Percentiles rank a stretch among this genome's conserved stretches.
These are phyloP conservation scores for Pelargonium citronellum DNA, from an alignment of 441 rosid genomes.

Conservation along the genomic window DNA sequence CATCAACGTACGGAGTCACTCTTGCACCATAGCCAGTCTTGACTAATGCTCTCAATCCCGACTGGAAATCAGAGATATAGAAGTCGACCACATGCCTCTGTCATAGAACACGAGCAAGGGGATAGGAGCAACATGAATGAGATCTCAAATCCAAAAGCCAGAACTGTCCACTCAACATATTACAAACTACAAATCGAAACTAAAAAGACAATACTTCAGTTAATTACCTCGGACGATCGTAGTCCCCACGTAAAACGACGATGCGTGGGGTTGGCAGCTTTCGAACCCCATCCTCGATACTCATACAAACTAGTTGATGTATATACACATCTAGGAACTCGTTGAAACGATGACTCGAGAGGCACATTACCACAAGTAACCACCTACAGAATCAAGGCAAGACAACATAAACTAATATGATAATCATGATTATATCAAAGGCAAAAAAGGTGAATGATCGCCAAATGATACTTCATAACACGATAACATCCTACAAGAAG, in stretches of 20 bases:
- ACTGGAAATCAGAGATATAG: constrained; percentile 98
- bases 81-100: constrained; percentile 98
- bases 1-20: constrained; percentile 74
- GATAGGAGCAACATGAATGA: too few relatives aligned
- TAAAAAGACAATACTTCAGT: constrained; percentile 19
- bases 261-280: constrained; percentile 89
- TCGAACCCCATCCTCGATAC: constrained; percentile 95
- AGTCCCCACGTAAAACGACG: constrained; percentile 95
- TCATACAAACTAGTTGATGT: constrained; percentile 83
- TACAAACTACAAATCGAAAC: not conserved
- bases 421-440: not conserved
- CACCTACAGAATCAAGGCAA: constrained; percentile 43
- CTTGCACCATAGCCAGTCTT: constrained; percentile 71
- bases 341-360: constrained; percentile 89
- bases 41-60: constrained; percentile 85
- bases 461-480: too few relatives aligned
- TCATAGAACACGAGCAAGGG: constrained; percentile 14
- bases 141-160: not conserved
- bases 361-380: constrained; percentile 98
- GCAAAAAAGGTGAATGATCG: too few relatives aligned
- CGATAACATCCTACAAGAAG: too few relatives aligned
- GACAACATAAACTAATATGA: constrained; percentile 11
- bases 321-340: constrained; percentile 94
- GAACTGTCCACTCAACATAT: not conserved
- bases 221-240: constrained; percentile 66